Percentiles rank a stretch among this genome's conserved stretches.
Evolutionary conservation across 2,329 filamentous ascomycete genomes (phyloP).

Genomic region (Verticillium alfalfae): DNA sequence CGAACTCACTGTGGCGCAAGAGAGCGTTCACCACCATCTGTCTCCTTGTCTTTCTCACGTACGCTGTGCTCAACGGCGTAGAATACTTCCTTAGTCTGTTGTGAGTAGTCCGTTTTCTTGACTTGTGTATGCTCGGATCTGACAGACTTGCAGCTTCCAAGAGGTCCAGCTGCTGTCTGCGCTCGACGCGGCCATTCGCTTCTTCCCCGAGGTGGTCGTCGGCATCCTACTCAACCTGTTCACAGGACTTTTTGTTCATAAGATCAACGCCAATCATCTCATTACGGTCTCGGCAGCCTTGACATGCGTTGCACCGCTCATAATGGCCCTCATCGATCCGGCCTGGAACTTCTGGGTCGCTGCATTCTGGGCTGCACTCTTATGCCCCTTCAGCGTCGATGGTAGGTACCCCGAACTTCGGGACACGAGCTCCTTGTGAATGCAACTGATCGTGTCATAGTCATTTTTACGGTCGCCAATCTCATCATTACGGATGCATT

Average conservation of each 20-base stretch:
- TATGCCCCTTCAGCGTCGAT: slow-evolving; percentile 25
- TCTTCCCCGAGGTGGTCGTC: slow-evolving; percentile 29
- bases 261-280: slow-evolving; percentile 21
- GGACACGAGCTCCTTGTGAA: neutral
- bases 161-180: slow-evolving; percentile 33
- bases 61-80: slow-evolving; percentile 35
- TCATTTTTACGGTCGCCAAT: slow-evolving; percentile 50
- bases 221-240: slow-evolving; percentile 25
- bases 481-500: slow-evolving; percentile 51
- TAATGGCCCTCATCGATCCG: slow-evolving; percentile 40
- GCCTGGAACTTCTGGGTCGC: slow-evolving; percentile 37
- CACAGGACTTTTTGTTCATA: slow-evolving; percentile 29
- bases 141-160: slow-evolving; percentile 28
- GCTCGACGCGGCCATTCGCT: slow-evolving; percentile 31
- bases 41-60: slow-evolving; percentile 34
- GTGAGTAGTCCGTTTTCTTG: slow-evolving; percentile 14
- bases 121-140: neutral
- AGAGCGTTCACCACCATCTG: slow-evolving; percentile 45
- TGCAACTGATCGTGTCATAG: slow-evolving; percentile 10
- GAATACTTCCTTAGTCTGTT: slow-evolving; percentile 36
- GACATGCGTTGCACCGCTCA: slow-evolving; percentile 31
- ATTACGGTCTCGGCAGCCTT: slow-evolving; percentile 24
- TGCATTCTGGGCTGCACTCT: slow-evolving; percentile 26
- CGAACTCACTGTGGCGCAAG: slow-evolving; percentile 53
- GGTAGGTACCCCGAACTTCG: neutral